phyloP scores from a whole-genome alignment of 371 early-diverging fungal species.

The Encephalitozoon cuniculi region DNA sequence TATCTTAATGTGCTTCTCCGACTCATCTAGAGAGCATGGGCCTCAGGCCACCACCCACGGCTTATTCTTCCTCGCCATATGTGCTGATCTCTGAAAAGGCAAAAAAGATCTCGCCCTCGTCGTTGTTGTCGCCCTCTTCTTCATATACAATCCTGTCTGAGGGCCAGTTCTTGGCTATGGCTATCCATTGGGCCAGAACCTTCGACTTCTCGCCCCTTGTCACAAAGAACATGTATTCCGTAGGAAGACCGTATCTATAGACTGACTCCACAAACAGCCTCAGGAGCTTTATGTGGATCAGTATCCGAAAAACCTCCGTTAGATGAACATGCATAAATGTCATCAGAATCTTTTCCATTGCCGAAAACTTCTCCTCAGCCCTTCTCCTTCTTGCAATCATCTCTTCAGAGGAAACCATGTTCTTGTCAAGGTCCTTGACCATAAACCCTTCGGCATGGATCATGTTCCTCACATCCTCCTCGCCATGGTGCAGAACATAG shows the following conservation, averaged over 20 bases:
- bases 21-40: too few relatives aligned
- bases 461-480: neutral
- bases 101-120: neutral
- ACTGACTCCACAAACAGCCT: constrained; percentile 20
- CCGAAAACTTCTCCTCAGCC: neutral
- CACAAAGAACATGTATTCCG: constrained; percentile 16
- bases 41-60: too few relatives aligned
- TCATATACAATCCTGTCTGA: constrained; percentile 19
- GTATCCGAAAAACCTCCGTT: neutral
- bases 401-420: neutral
- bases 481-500: neutral
- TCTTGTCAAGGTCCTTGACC: neutral
- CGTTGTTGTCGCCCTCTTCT: constrained; percentile 2
- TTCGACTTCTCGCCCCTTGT: constrained; percentile 6
- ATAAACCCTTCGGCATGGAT: neutral
- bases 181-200: neutral
- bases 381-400: neutral
- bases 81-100: neutral
- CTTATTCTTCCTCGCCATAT: neutral
- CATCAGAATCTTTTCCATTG: neutral
- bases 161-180: constrained; percentile 12
- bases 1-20: too few relatives aligned
- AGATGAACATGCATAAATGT: constrained; percentile 8
- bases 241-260: constrained; percentile 27
- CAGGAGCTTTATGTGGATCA: constrained; percentile 13